These are phyloP conservation scores for Phalaenopsis equestris DNA, from an alignment of 106 monocot genomes.

Conservation along the genomic window DNA sequence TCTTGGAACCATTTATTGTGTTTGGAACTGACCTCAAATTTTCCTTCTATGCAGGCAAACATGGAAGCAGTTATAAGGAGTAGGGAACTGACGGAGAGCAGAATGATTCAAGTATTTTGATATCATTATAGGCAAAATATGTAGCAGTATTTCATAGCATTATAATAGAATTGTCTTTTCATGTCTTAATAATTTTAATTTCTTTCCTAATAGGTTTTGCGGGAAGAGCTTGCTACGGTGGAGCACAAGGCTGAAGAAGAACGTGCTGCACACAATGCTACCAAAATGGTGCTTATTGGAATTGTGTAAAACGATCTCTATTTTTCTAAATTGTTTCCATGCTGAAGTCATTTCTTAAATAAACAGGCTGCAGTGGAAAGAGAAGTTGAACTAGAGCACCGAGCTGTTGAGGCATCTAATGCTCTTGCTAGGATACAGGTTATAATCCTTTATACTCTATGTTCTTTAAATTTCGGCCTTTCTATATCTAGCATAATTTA, in stretches of 20 bases:
- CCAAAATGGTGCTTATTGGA: slow-evolving; percentile 72
- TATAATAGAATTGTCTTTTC: neutral
- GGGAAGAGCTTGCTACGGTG: slow-evolving; percentile 80
- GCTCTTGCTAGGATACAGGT: slow-evolving; percentile 98
- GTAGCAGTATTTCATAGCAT: neutral
- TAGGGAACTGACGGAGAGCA: slow-evolving; percentile 82
- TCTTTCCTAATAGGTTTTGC: slow-evolving; percentile 48
- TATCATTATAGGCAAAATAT: slow-evolving; percentile 2
- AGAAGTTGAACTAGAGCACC: slow-evolving; percentile 93
- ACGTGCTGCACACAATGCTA: slow-evolving; percentile 84
- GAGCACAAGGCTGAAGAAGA: slow-evolving; percentile 95
- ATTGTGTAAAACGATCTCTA: slow-evolving; percentile 3
- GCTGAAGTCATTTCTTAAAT: slow-evolving; percentile 3
- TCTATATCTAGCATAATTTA: neutral
- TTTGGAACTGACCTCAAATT: slow-evolving; percentile 1
- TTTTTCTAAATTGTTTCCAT: slow-evolving; percentile 6
- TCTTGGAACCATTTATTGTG: neutral
- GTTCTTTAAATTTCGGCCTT: neutral
- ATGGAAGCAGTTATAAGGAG: slow-evolving; percentile 75
- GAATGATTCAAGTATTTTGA: slow-evolving; percentile 81
- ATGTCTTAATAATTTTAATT: neutral
- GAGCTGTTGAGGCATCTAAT: slow-evolving; percentile 97
- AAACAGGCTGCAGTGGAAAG: slow-evolving; percentile 90
- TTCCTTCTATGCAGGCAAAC: slow-evolving; percentile 44
- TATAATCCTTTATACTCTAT: slow-evolving; percentile 10